Percentiles rank a stretch among this genome's conserved stretches.
Evolutionary conservation across 75 land plant genomes (phyloP).

Genomic region (Picea sitchensis): DNA sequence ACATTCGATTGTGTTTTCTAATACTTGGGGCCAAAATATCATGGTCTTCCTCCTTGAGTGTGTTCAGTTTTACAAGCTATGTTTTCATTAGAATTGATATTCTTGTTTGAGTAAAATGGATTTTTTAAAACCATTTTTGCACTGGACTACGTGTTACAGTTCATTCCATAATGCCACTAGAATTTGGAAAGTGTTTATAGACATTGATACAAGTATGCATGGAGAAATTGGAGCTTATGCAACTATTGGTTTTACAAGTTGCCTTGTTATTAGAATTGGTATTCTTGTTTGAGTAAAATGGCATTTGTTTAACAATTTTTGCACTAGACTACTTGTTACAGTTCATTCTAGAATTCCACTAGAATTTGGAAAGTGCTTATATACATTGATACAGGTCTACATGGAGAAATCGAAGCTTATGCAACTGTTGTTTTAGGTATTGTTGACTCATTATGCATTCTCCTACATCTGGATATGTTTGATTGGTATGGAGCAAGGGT

Average conservation of each 20-base stretch:
- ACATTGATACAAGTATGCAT: background rate
- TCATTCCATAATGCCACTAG: background rate
- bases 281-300: too few relatives aligned
- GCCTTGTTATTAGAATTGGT: too few relatives aligned
- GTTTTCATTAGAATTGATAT: too few relatives aligned
- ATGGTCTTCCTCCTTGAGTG: slow-evolving; percentile 3
- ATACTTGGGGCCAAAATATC: background rate
- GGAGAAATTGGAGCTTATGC: background rate
- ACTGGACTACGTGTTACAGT: background rate
- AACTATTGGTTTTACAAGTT: background rate
- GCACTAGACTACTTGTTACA: background rate
- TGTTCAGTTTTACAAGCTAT: background rate
- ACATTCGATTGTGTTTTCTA: too few relatives aligned
- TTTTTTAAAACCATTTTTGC: too few relatives aligned
- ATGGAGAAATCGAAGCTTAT: background rate
- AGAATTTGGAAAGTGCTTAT: background rate
- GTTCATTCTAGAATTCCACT: background rate
- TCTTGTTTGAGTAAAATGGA: too few relatives aligned
- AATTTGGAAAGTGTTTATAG: background rate
- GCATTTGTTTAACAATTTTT: too few relatives aligned
- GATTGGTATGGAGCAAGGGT: background rate
- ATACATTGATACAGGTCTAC: background rate
- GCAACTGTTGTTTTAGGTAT: background rate
- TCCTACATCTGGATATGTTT: background rate
- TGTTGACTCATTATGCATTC: background rate